These are phyloP conservation scores for Suillus occidentalis DNA, from an alignment of 768 basidiomycete genomes.

Conservation along the genomic window DNA sequence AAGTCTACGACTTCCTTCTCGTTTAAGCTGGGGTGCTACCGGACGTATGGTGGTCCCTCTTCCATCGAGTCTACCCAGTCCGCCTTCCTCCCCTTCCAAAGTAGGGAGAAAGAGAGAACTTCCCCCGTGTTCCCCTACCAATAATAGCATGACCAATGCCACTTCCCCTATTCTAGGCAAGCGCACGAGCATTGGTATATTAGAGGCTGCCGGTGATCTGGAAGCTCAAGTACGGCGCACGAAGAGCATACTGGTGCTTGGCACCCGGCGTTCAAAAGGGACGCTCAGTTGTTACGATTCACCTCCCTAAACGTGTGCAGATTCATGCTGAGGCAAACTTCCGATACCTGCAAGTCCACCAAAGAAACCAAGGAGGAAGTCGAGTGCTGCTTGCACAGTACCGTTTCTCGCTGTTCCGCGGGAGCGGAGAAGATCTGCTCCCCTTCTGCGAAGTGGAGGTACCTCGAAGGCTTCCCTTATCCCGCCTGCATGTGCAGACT, in stretches of 20 bases:
- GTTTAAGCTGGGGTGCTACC: constrained; percentile 29
- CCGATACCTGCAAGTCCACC: constrained; percentile 9
- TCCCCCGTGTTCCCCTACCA: constrained; percentile 9
- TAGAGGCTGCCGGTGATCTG: constrained; percentile 27
- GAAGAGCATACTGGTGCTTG: constrained; percentile 33
- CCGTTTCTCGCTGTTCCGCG: constrained; percentile 23
- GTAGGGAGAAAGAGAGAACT: constrained; percentile 10
- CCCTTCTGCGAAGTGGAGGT: constrained; percentile 18
- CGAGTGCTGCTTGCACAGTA: constrained; percentile 18
- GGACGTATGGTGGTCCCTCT: constrained; percentile 18
- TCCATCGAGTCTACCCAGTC: constrained; percentile 24
- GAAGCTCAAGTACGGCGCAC: constrained; percentile 15
- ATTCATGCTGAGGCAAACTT: constrained; percentile 25
- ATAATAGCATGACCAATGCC: not conserved
- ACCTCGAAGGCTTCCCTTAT: not conserved
- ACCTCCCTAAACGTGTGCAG: constrained; percentile 28
- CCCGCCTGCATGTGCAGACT: constrained; percentile 16
- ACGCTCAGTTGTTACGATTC: constrained; percentile 10
- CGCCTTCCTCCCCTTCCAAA: constrained; percentile 30
- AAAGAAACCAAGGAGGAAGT: constrained; percentile 24
- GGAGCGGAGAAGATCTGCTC: constrained; percentile 33
- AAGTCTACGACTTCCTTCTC: constrained; percentile 31
- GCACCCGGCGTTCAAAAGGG: constrained; percentile 25
- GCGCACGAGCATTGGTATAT: constrained; percentile 30
- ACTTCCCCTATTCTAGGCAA: constrained; percentile 1